phyloP scores from a whole-genome alignment of 2,329 filamentous ascomycete species.

The Colletotrichum cuscutae region DNA sequence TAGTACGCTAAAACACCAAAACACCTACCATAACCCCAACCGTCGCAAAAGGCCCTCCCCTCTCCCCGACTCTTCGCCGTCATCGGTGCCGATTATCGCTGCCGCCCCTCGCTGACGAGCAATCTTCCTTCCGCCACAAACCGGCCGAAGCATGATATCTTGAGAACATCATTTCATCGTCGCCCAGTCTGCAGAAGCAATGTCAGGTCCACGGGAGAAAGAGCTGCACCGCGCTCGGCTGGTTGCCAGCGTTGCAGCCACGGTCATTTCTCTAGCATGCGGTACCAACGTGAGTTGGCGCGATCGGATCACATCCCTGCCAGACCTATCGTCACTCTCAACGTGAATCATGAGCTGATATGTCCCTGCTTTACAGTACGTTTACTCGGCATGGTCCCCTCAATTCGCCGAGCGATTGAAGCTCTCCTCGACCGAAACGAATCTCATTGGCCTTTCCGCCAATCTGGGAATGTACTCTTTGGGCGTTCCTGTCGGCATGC shows the following conservation, averaged over 20 bases:
- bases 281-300: slow-evolving; percentile 82
- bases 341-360: neutral
- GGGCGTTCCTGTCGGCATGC: slow-evolving; percentile 88
- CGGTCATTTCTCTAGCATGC: slow-evolving; percentile 85
- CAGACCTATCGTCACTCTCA: neutral
- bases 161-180: neutral
- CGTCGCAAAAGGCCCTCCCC: neutral
- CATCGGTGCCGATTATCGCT: slow-evolving; percentile 2
- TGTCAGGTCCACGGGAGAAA: slow-evolving; percentile 48
- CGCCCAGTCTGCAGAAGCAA: slow-evolving; percentile 3
- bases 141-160: slow-evolving; percentile 18
- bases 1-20: slow-evolving; percentile 22
- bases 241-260: slow-evolving; percentile 86
- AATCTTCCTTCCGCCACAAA: neutral
- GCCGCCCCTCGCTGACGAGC: neutral
- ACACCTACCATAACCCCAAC: neutral
- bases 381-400: slow-evolving; percentile 97
- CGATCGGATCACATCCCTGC: neutral
- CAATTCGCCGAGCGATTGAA: slow-evolving; percentile 90
- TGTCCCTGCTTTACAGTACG: slow-evolving; percentile 73
- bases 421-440: slow-evolving; percentile 91
- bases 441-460: slow-evolving; percentile 87
- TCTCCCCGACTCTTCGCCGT: slow-evolving; percentile 5
- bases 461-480: slow-evolving; percentile 94
- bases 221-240: slow-evolving; percentile 73